Base-by-base conservation (phyloP, 345 rosid species). In the Linum trigynum region DNA sequence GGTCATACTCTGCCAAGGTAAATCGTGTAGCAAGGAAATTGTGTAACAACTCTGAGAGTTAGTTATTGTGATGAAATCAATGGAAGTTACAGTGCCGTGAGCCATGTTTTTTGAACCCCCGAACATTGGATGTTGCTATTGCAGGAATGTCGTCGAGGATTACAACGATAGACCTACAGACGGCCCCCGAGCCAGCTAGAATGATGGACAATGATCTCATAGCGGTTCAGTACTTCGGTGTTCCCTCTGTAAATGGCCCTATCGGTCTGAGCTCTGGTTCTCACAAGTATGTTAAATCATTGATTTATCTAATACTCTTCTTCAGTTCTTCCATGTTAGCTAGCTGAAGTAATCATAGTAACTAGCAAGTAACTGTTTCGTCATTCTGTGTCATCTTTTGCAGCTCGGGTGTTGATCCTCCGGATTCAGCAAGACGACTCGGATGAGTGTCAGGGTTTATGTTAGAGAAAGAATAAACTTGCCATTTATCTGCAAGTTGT, bases 121-220 rank as follows among this genome's bases (percentile, higher is more conserved):
- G 8, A 2, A n/a, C 23, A 3, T 57, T 57, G 61, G 32, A 23
- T 23, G 32, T 23, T 23, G 32, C 12, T n/a, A 16, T 4, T 74
- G 74, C 88, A 90, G 99, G 91, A 66, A 77, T 86, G 80, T 76
- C 86, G 38, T 83, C 96, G 7, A 75, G 77, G 61, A 63, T 62
- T 59, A 40, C 77, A 16, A 15, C 75, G 3, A 39, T 45, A 73
- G 80, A 69, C 76, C 71, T 74, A 58, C 62, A 76, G 63, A 80
- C 75, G 43, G 76, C 92, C 53, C 85, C 84, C 0, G 50, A 76
- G 64, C 77, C 88, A 51, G 75, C 78, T 36, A 77, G 82, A 73
- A 69, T 76, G 2, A 68, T 66, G 5, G 82, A 78, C 40, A 74
- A 64, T 39, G 78, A 70, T 73, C 77, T 84, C 62, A 79, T 80